These are phyloP conservation scores for Globisporangium echinulatum DNA, from an alignment of 352 stramenopile species.

Conservation along the genomic window DNA sequence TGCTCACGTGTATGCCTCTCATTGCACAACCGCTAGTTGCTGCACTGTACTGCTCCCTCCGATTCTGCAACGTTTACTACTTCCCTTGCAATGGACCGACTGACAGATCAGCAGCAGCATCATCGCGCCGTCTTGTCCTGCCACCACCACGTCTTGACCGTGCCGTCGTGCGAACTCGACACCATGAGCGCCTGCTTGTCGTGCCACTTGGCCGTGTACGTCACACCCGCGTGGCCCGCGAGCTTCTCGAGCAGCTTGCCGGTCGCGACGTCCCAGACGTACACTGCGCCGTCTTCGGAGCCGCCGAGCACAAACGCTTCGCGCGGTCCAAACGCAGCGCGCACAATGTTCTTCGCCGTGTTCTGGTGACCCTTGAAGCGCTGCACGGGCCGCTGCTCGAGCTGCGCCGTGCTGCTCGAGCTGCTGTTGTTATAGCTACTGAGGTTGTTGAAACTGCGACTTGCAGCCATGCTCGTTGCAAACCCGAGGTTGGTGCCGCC, in stretches of 20 bases:
- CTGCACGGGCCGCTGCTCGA: constrained; percentile 68
- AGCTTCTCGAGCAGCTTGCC: constrained; percentile 82
- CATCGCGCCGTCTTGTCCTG: constrained; percentile 52
- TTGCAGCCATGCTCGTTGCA: constrained; percentile 1
- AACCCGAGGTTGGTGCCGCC: neutral
- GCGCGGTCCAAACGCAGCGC: constrained; percentile 74
- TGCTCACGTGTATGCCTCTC: too few relatives aligned
- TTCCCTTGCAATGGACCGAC: too few relatives aligned
- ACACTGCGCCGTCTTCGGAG: constrained; percentile 80
- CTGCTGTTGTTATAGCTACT: constrained; percentile 11
- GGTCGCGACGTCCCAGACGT: constrained; percentile 85
- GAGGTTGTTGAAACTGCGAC: constrained; percentile 10
- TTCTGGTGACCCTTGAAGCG: constrained; percentile 89
- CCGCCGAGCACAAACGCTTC: constrained; percentile 84
- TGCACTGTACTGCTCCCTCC: too few relatives aligned
- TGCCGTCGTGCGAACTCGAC: constrained; percentile 82
- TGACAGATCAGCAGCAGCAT: neutral
- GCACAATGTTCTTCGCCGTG: constrained; percentile 85
- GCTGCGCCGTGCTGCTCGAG: constrained; percentile 8
- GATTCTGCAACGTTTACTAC: too few relatives aligned
- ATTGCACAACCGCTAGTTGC: too few relatives aligned
- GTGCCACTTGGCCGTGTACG: constrained; percentile 84
- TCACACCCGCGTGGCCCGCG: constrained; percentile 65
- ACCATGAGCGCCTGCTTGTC: constrained; percentile 80
- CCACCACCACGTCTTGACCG: constrained; percentile 89